Conservation (phyloP, 1,139 yeast species). For the Blastobotrys persicus region DNA sequence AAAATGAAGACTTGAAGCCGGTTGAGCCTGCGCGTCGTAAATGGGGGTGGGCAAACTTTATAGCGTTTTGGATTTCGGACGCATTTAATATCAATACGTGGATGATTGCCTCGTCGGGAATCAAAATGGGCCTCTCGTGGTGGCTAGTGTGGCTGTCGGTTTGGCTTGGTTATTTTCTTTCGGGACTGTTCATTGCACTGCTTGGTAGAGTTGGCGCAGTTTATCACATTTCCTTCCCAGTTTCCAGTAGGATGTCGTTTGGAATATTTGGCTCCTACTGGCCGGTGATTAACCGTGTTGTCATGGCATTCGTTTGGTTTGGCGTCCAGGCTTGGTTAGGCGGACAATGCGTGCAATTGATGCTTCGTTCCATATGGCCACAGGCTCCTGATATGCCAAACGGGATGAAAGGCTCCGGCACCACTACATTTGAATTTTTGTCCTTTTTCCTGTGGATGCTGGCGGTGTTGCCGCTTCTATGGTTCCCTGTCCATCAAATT, state of each 20-base stretch:
- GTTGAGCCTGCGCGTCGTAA: constrained; percentile 61
- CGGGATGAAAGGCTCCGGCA: constrained; percentile 50
- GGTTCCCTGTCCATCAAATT: constrained; percentile 77
- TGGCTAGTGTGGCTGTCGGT: constrained; percentile 91
- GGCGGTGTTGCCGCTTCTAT: constrained; percentile 71
- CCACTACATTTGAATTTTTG: constrained; percentile 68
- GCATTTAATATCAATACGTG: constrained; percentile 85
- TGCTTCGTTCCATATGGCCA: constrained; percentile 46
- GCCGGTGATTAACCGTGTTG: constrained; percentile 43
- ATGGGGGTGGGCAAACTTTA: constrained; percentile 80
- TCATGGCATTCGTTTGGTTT: constrained; percentile 82
- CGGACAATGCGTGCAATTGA: constrained; percentile 71
- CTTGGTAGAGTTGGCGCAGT: constrained; percentile 39
- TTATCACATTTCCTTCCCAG: constrained; percentile 42
- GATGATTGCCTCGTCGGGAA: constrained; percentile 88
- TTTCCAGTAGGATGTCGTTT: constrained; percentile 39
- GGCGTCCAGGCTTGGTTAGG: constrained; percentile 82
- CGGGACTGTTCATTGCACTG: constrained; percentile 35
- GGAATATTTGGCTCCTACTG: constrained; percentile 41
- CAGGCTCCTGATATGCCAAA: constrained; percentile 39
- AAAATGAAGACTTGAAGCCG: constrained; percentile 72
- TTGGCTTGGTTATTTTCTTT: constrained; percentile 49
- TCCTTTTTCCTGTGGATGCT: constrained; percentile 79
- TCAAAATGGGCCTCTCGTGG: constrained; percentile 71
- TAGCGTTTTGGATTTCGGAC: constrained; percentile 82